Evolutionary conservation across 139 green algal species (phyloP), one percentile per base, ranked within the genome.

Genomic region (Picochlorum sp.): DNA sequence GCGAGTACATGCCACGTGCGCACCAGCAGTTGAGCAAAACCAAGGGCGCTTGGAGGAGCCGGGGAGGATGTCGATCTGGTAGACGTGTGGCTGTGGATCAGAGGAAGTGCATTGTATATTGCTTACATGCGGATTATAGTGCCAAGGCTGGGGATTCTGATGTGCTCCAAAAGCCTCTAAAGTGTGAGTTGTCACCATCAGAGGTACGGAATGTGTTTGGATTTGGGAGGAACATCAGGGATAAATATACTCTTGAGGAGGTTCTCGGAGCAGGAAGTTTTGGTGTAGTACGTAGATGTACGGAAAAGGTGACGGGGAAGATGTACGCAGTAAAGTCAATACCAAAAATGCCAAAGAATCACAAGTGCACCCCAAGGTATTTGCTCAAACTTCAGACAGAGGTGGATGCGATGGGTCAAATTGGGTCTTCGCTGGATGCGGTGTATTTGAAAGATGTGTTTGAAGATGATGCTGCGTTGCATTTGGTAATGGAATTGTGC

Each of bases 401-500:
- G 68, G 85, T 96, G 49, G 89, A 96, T 59, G 88, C 88, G 16
- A 97, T 97, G 89, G 73, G 84, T 68, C 88, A 95, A 75, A 77
- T 97, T 30, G 89, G 90, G 3, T 75, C 74, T 54, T 85, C 71
- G 54, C 64, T 96, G 57, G 85, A 93, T 61, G 84, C 87, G 5
- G 88, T 94, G 5, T 86, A 86, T 61, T 73, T 94, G 2, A 72
- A 83, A 69, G 78, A 86, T 61, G 78, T 85, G 49, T 89, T 87
- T 74, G 86, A 92, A 72, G 83, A 92, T 63, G 83, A 92, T 52
- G 41, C 68, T 16, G 74, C 78, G 6, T 67, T 95, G 11, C 84
- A 96, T 69, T 66, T 96, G 60, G 81, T 96, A 0, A 95, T 95
- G 88, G 87, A 96, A 82, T 77, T 95, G 51, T 95, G 88, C 67